Conservation (phyloP, 2,329 filamentous ascomycete species). For the Calonectria henricotiae region DNA sequence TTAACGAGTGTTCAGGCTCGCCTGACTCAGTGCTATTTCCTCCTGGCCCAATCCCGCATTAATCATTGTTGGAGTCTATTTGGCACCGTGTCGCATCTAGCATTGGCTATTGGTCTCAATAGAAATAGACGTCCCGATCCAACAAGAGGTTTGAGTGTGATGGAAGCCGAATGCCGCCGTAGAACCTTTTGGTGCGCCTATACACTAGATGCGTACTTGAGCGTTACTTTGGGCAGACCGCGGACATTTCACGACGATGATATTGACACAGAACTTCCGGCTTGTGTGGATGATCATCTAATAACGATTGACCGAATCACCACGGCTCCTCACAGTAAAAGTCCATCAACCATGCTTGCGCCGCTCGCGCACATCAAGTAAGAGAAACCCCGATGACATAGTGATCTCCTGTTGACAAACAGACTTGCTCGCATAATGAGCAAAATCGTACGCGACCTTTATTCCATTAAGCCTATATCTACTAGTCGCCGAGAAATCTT, state of each 20-base stretch:
- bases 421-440: conserved; percentile 58
- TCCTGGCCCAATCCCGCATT: conserved; percentile 63
- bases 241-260: conserved; percentile 51
- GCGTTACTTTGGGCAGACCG: conserved; percentile 47
- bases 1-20: conserved; percentile 62
- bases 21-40: conserved; percentile 62
- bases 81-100: conserved; percentile 61
- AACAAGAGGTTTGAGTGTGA: conserved; percentile 40
- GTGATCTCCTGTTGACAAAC: background rate
- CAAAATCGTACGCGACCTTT: conserved; percentile 57
- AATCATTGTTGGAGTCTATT: conserved; percentile 67
- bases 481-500: conserved; percentile 46
- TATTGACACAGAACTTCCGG: conserved; percentile 49
- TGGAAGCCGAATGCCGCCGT: conserved; percentile 48
- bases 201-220: conserved; percentile 49
- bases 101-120: conserved; percentile 56
- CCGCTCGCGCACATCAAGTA: conserved; percentile 59
- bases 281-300: conserved; percentile 47
- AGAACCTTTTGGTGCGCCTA: conserved; percentile 52
- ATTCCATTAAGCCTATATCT: conserved; percentile 58
- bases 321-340: conserved; percentile 25
- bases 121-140: conserved; percentile 40
- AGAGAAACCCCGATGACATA: background rate
- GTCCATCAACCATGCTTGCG: conserved; percentile 55
- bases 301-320: conserved; percentile 45